These are phyloP conservation scores for Penicillium canescens DNA, from an alignment of 495 filamentous ascomycete species.

Conservation along the genomic window DNA sequence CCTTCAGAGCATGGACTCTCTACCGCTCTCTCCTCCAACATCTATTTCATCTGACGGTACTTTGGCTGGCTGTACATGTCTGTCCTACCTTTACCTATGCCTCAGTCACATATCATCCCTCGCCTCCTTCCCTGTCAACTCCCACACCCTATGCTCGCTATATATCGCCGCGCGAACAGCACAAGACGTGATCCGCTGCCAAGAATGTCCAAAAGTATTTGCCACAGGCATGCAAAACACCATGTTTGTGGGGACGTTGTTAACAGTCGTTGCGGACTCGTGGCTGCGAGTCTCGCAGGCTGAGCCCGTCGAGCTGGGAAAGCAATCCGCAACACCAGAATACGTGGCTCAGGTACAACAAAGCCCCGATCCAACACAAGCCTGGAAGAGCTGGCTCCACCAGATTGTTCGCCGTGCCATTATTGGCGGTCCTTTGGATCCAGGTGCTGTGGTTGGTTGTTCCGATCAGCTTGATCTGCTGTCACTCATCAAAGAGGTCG, in stretches of 20 bases:
- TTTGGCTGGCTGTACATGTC: constrained; percentile 37
- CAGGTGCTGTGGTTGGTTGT: constrained; percentile 21
- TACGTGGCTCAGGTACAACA: constrained; percentile 28
- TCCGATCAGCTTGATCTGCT: constrained; percentile 32
- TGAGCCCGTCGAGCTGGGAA: constrained; percentile 37
- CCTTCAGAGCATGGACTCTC: constrained; percentile 24
- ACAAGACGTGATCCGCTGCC: constrained; percentile 59
- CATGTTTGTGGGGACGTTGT: constrained; percentile 65
- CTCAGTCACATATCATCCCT: constrained; percentile 47
- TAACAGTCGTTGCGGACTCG: constrained; percentile 61
- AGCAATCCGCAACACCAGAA: constrained; percentile 33
- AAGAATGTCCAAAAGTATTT: constrained; percentile 52
- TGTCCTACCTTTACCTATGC: constrained; percentile 47
- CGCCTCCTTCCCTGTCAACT: constrained; percentile 42
- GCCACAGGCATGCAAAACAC: constrained; percentile 57
- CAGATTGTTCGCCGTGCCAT: constrained; percentile 40
- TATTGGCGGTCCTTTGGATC: constrained; percentile 31
- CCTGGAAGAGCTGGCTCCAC: constrained; percentile 42
- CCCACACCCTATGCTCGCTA: constrained; percentile 53
- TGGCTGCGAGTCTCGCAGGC: constrained; percentile 46
- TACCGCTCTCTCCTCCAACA: constrained; percentile 29
- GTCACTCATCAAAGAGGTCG: constrained; percentile 40
- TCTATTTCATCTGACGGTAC: constrained; percentile 21
- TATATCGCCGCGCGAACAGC: constrained; percentile 58
- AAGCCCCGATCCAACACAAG: constrained; percentile 25